These are phyloP conservation scores for Thielaviopsis musarum DNA, from an alignment of 2,329 filamentous ascomycete genomes.

Conservation along the genomic window DNA sequence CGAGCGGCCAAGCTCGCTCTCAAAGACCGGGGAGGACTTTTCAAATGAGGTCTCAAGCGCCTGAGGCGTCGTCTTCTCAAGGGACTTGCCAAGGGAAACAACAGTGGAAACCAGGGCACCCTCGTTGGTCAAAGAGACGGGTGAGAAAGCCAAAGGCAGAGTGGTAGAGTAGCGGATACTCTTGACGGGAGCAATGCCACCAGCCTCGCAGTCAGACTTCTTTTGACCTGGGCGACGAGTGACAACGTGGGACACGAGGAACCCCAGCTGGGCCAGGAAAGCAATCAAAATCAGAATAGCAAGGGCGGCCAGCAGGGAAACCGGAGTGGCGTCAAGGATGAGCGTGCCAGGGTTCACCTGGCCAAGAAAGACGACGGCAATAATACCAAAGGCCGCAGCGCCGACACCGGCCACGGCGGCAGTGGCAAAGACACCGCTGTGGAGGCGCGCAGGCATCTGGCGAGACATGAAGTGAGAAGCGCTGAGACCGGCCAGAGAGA, in stretches of 20 bases:
- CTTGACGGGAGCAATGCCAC: conserved; percentile 7
- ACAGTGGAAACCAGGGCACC: conserved; percentile 1
- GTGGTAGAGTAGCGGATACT: conserved; percentile 11
- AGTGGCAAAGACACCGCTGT: conserved; percentile 7
- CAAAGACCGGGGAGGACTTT: neutral
- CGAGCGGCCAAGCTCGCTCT: neutral
- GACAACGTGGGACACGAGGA: conserved; percentile 5
- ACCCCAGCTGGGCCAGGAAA: conserved; percentile 7
- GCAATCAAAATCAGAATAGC: conserved; percentile 5
- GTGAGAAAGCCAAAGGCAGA: conserved; percentile 5
- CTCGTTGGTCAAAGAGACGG: neutral
- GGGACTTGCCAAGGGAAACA: conserved; percentile 1
- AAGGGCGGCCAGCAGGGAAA: conserved; percentile 4
- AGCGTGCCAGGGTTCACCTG: neutral
- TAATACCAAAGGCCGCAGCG: conserved; percentile 6
- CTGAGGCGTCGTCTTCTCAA: neutral
- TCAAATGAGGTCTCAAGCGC: conserved; percentile 2
- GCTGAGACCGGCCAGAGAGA: conserved; percentile 4
- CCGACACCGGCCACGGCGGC: conserved; percentile 2
- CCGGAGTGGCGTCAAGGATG: conserved; percentile 2
- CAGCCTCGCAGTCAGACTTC: conserved; percentile 4
- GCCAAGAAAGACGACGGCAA: conserved; percentile 9
- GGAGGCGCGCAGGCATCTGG: neutral
- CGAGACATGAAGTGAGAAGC: neutral
- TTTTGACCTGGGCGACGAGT: conserved; percentile 1